Conservation (phyloP, 495 filamentous ascomycete species). For the Xylaria venustula region DNA sequence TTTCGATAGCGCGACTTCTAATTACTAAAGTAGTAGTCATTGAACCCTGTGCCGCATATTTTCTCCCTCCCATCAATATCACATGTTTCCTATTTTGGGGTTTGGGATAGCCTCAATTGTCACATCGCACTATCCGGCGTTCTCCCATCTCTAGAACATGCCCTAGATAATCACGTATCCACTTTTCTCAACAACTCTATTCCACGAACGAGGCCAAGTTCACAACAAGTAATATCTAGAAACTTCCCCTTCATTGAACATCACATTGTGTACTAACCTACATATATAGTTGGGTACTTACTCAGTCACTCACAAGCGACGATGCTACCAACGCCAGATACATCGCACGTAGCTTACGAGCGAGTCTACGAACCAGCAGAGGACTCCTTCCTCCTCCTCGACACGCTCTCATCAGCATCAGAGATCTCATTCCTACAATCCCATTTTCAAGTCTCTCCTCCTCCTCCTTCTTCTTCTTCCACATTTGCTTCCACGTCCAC, state of each 20-base stretch:
- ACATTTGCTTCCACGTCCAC: not conserved
- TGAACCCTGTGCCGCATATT: not conserved
- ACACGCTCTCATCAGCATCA: constrained; percentile 73
- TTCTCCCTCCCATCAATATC: not conserved
- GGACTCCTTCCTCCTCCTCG: constrained; percentile 91
- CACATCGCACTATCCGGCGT: too few relatives aligned
- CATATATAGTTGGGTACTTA: too few relatives aligned
- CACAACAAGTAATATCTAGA: too few relatives aligned
- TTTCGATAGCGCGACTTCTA: too few relatives aligned
- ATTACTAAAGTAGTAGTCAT: not conserved
- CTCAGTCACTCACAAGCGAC: constrained; percentile 1
- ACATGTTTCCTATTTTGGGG: not conserved
- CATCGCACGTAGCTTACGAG: constrained; percentile 81
- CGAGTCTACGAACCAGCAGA: constrained; percentile 91
- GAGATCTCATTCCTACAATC: constrained; percentile 70
- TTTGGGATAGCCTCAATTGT: not conserved
- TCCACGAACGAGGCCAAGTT: not conserved
- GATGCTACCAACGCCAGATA: constrained; percentile 92
- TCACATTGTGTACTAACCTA: too few relatives aligned
- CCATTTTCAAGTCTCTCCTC: constrained; percentile 50
- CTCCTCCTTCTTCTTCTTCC: too few relatives aligned
- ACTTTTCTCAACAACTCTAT: constrained; percentile 1
- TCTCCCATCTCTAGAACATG: not conserved
- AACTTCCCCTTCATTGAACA: too few relatives aligned
- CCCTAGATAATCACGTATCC: constrained; percentile 26